These are phyloP conservation scores for Magnusiomyces sp. DNA, from an alignment of 1,139 yeast genomes.

Conservation along the genomic window DNA sequence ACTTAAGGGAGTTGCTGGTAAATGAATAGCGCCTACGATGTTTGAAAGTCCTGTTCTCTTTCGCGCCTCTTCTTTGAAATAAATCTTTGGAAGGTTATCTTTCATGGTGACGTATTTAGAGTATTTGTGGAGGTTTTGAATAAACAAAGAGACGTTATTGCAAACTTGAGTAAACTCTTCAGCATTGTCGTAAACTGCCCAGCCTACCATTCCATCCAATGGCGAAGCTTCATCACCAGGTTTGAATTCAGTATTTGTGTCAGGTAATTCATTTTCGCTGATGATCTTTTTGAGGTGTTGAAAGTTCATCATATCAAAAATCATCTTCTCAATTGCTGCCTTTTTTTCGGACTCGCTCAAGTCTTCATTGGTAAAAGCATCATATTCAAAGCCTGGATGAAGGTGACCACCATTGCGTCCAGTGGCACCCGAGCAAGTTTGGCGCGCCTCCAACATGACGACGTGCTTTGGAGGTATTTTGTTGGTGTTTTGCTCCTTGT, in stretches of 20 bases:
- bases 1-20: conserved; percentile 38
- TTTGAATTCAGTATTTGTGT: conserved; percentile 5
- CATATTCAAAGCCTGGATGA: conserved; percentile 32
- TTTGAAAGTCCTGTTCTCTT: conserved; percentile 16
- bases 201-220: conserved; percentile 30
- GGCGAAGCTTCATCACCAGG: conserved; percentile 2
- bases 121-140: background rate
- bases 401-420: conserved; percentile 46
- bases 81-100: conserved; percentile 10
- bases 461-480: conserved; percentile 13
- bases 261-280: conserved; percentile 29
- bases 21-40: conserved; percentile 29
- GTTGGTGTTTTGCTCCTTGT: background rate
- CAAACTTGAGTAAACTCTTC: conserved; percentile 18
- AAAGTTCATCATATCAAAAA: conserved; percentile 22
- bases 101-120: background rate
- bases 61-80: conserved; percentile 17
- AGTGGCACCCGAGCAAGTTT: conserved; percentile 40
- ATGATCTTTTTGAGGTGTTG: conserved; percentile 20
- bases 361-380: conserved; percentile 20
- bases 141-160: conserved; percentile 6
- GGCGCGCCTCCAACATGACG: conserved; percentile 38
- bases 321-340: conserved; percentile 20
- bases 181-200: conserved; percentile 23
- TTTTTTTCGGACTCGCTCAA: conserved; percentile 28